These are phyloP conservation scores for Neofusicoccum sp. DNA, from an alignment of 2,329 filamentous ascomycete species.

Conservation along the genomic window DNA sequence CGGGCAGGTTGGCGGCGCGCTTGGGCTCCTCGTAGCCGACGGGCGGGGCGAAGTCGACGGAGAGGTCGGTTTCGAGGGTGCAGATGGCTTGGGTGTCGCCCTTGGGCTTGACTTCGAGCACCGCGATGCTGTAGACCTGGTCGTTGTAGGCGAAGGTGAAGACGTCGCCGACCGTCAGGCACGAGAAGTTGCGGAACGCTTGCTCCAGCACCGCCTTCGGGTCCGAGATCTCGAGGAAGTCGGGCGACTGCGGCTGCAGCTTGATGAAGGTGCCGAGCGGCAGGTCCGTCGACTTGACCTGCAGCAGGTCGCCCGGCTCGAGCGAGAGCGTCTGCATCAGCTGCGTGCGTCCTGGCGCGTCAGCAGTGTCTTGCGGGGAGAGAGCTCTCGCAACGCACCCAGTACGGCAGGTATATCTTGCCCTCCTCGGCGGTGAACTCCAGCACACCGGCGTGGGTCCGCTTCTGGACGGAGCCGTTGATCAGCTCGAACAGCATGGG, in stretches of 20 bases:
- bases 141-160: slow-evolving; percentile 98
- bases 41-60: slow-evolving; percentile 92
- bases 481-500: slow-evolving; percentile 95
- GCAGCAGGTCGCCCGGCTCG: slow-evolving; percentile 89
- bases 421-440: slow-evolving; percentile 98
- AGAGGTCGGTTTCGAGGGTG: slow-evolving; percentile 93
- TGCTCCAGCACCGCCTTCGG: slow-evolving; percentile 96
- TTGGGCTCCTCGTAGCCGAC: slow-evolving; percentile 91
- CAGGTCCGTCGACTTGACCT: slow-evolving; percentile 92
- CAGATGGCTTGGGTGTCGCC: slow-evolving; percentile 81
- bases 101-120: slow-evolving; percentile 88
- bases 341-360: slow-evolving; percentile 45
- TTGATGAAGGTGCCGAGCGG: slow-evolving; percentile 92
- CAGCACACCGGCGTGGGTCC: slow-evolving; percentile 90
- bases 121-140: slow-evolving; percentile 86
- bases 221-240: slow-evolving; percentile 95
- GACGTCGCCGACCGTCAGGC: slow-evolving; percentile 86
- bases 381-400: slow-evolving; percentile 57
- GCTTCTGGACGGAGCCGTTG: slow-evolving; percentile 68
- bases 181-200: slow-evolving; percentile 92
- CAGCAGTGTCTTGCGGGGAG: slow-evolving; percentile 18
- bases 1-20: slow-evolving; percentile 53
- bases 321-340: slow-evolving; percentile 90
- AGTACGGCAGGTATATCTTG: slow-evolving; percentile 91
- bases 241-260: slow-evolving; percentile 87